Evolutionary conservation across 2,329 filamentous ascomycete species (phyloP), one percentile per base, ranked within the genome.

Genomic region (Aspergillus felis): DNA sequence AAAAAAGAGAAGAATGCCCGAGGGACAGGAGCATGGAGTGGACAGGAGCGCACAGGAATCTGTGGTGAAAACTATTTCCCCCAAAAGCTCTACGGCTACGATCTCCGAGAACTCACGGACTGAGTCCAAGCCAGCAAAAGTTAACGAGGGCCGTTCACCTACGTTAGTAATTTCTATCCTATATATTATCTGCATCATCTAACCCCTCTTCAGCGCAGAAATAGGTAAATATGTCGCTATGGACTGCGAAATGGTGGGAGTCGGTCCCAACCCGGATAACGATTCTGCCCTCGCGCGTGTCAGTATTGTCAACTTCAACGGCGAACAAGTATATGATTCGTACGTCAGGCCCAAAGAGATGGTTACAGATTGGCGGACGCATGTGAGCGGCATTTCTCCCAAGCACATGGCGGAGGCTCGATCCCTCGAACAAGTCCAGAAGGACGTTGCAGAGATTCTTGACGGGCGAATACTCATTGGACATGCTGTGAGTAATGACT

Each of bases 171-270:
- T 29, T 49, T 57, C 53, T 51, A 65, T 75, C 50, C 29, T 46
- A 9, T 28, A 6, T 3, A 12, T n/a, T 25, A n/a, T 55, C 22
- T 10, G 14, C 4, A 29, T 9, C 10, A 49, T 53, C 29, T 14
- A 42, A 24, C 32, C 17, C n/a, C 54, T 49, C n/a, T 73, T 78
- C 25, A 84, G 82, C 5, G 76, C 88, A 38, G 84, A 91, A 54
- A 78, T 92, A 22, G 94, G 93, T 53, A 96, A 94, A 81, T 99
- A 96, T 72, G 78, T 99, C 46, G 89, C 90, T 22, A 85, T 99
- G 50, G 94, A 99, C 78, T 99, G 94, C 74, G 94, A 99, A 77
- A 99, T 99, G 94, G 94, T 99, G 27, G 94, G 93, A 50, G 85
- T 95, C 0, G 84, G 84, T 1, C 77, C 76, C 2, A 73, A 78